Conservation (phyloP, 805 yeast species). For the Lachancea sp. region DNA sequence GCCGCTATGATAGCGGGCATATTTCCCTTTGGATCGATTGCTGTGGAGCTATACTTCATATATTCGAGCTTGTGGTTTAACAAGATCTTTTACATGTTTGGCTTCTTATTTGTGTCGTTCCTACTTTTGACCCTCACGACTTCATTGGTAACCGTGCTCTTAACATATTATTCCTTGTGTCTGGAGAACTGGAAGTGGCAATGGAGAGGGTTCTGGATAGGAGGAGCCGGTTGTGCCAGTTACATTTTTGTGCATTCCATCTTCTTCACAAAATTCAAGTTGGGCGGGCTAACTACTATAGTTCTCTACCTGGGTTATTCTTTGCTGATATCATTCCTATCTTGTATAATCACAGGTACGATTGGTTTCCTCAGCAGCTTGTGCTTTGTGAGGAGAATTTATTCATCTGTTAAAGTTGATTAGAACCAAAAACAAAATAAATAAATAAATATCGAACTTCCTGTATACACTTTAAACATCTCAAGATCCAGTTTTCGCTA, state of each 20-base stretch:
- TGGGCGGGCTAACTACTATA: conserved; percentile 70
- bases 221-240: conserved; percentile 82
- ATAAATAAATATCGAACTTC: neutral
- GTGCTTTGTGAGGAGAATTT: conserved; percentile 71
- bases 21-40: conserved; percentile 91
- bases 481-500: neutral
- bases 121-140: conserved; percentile 78
- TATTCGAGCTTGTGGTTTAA: conserved; percentile 90
- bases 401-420: conserved; percentile 82
- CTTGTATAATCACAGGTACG: conserved; percentile 81
- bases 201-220: conserved; percentile 88
- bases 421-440: conserved; percentile 23
- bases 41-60: conserved; percentile 91
- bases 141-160: conserved; percentile 67
- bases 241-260: conserved; percentile 83
- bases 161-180: conserved; percentile 78
- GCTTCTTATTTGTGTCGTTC: conserved; percentile 85
- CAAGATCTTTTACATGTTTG: conserved; percentile 94
- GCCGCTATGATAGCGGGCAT: conserved; percentile 75
- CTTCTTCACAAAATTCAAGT: conserved; percentile 58
- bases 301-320: conserved; percentile 83
- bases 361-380: conserved; percentile 75
- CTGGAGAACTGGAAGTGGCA: conserved; percentile 96
- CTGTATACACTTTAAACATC: neutral
- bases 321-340: conserved; percentile 55